Percentiles rank a stretch among this genome's conserved stretches.
Evolutionary conservation across 345 rosid species (phyloP).

Genomic region (Brassica carinata): DNA sequence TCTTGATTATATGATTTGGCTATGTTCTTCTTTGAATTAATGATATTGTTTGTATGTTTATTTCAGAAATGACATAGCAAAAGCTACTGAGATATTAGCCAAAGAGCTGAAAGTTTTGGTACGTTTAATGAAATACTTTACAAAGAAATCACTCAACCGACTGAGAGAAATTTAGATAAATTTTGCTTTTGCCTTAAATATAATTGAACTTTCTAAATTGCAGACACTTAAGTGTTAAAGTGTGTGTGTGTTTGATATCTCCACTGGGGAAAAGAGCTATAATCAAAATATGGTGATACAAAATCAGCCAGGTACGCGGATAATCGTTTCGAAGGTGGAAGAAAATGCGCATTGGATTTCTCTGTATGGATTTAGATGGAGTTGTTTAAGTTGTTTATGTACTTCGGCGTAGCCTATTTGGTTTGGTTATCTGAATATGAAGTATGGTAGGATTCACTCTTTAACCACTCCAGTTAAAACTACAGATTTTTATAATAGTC

Average conservation of each 20-base stretch:
- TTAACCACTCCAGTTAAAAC: background rate
- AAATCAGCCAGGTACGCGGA: too few species aligned
- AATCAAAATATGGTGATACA: too few species aligned
- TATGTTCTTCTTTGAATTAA: background rate
- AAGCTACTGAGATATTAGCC: background rate
- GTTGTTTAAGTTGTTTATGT: constrained; percentile 54
- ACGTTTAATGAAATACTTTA: background rate
- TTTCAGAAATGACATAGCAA: background rate
- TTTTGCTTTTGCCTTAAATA: background rate
- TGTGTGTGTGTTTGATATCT: too few species aligned
- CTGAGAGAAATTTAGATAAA: background rate
- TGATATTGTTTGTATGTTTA: background rate
- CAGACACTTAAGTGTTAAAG: too few species aligned
- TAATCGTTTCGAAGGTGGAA: too few species aligned
- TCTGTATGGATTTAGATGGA: background rate
- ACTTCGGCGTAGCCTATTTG: constrained; percentile 84
- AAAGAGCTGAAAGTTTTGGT: background rate
- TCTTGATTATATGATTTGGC: background rate
- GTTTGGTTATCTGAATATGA: constrained; percentile 83
- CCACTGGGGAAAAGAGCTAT: too few species aligned
- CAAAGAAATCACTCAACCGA: background rate
- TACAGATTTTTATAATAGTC: too few species aligned
- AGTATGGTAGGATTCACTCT: constrained; percentile 58
- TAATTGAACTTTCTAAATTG: too few species aligned
- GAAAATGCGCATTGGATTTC: too few species aligned